Conservation (phyloP, 2,329 filamentous ascomycete species). For the Amesomyces nigricolor region DNA sequence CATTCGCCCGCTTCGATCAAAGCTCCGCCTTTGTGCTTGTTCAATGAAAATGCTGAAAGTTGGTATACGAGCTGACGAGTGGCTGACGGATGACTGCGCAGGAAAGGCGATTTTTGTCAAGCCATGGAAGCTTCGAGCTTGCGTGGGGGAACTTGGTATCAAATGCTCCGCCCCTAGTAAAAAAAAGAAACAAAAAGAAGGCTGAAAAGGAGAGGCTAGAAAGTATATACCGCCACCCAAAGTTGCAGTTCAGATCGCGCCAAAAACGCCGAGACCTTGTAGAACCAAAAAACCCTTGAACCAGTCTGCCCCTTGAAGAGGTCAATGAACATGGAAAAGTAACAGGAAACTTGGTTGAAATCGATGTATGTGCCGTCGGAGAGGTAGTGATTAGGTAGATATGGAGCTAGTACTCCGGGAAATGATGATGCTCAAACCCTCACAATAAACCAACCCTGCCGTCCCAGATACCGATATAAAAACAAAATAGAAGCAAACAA, state of each 20-base stretch:
- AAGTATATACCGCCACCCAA: conserved; percentile 4
- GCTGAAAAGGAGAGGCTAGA: not conserved
- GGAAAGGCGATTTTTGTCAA: not conserved
- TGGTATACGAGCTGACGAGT: not conserved
- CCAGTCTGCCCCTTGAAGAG: no score
- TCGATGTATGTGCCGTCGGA: no score
- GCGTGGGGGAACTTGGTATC: conserved; percentile 10
- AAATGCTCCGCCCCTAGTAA: conserved; percentile 3
- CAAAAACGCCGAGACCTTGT: no score
- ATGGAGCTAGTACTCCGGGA: no score
- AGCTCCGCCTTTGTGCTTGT: not conserved
- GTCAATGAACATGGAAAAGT: no score
- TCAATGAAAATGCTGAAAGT: conserved; percentile 2
- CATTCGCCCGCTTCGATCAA: not conserved
- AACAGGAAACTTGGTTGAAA: no score
- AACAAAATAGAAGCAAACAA: not conserved
- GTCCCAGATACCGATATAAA: not conserved
- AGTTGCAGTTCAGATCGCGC: no score
- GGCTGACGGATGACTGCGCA: not conserved
- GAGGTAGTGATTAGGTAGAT: no score
- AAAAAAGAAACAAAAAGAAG: not conserved
- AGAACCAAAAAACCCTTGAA: no score
- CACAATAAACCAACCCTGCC: not conserved
- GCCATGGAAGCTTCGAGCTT: not conserved
- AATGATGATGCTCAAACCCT: no score